Evolutionary conservation across 345 rosid genomes (phyloP), one percentile per base, ranked within the genome.

Genomic region (Acer campestre): DNA sequence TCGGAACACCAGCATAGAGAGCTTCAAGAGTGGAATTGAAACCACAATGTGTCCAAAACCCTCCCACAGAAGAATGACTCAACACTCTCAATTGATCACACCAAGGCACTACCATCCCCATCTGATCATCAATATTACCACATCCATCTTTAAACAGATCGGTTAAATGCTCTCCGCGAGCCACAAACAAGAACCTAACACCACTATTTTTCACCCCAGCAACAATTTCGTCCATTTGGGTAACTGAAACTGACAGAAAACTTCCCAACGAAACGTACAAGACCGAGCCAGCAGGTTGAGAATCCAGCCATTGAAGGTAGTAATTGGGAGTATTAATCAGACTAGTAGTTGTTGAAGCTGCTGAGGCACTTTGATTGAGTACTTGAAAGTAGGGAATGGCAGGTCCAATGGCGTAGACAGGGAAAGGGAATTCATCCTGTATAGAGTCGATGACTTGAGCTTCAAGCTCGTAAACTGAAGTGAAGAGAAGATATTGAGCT

Each of bases 1-100:
- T 55, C 6, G 91, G 85, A 20, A 86, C 64, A 2, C 91, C 88
- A 0, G 88, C 80, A 23, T 61, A 80, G 4, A 77, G 69, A 4
- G 77, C 85, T 76, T 88, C 83, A 8, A 69, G 42, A 4, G 78
- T 81, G 0, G 89, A 88, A 66, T 81, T 88, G 73, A 74, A 78
- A 8, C 86, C 84, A 27, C 88, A 86, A 53, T 88, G 89, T 2
- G 83, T 79, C 85, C 78, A 86, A 31, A 88, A 88, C 10, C 86
- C 86, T 0, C 83, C 88, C 0, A 79, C 61, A 1, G 88, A 82
- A 70, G 82, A n/a, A 78, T 84, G 89, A 20, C 75, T 65, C 53
- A 86, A 16, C 58, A 84, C 87, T 44, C 71, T 76, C 64, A 77
- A 56, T 17, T 86, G 89, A 23, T 84, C 81, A 46, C 82, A 80